phyloP scores from a whole-genome alignment of 306 rosid genomes.

The Rubus parviflorus region DNA sequence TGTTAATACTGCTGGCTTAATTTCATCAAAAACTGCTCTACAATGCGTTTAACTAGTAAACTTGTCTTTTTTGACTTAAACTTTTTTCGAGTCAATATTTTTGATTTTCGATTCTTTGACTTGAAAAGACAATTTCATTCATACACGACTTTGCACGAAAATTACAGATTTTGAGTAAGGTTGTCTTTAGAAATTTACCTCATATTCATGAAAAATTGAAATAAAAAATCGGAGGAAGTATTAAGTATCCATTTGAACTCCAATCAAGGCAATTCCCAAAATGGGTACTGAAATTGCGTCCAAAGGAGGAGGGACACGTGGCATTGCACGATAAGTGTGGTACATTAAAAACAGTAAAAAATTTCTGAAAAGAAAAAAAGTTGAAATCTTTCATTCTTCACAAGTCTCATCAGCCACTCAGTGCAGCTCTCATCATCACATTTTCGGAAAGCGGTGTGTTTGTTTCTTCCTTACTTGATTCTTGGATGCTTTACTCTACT shows the following conservation, averaged over 20 bases:
- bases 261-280: background rate
- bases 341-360: background rate
- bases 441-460: background rate
- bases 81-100: rapidly evolving
- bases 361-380: background rate
- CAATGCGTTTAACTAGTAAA: rapidly evolving
- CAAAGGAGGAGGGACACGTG: background rate
- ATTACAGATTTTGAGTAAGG: background rate
- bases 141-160: background rate
- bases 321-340: background rate
- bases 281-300: background rate
- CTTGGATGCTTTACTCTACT: background rate
- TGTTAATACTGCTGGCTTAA: rapidly evolving
- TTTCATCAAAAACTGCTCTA: background rate
- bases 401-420: conserved; percentile 16
- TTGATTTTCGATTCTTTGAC: background rate
- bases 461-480: background rate
- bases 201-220: background rate
- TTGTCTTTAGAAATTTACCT: too few relatives aligned
- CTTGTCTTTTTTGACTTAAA: background rate
- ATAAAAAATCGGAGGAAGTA: background rate
- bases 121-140: background rate
- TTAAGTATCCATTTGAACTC: background rate
- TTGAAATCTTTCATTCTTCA: background rate
- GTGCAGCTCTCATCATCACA: background rate